These are phyloP conservation scores for Schrenkiella parvula DNA, from an alignment of 345 rosid genomes.

Conservation along the genomic window DNA sequence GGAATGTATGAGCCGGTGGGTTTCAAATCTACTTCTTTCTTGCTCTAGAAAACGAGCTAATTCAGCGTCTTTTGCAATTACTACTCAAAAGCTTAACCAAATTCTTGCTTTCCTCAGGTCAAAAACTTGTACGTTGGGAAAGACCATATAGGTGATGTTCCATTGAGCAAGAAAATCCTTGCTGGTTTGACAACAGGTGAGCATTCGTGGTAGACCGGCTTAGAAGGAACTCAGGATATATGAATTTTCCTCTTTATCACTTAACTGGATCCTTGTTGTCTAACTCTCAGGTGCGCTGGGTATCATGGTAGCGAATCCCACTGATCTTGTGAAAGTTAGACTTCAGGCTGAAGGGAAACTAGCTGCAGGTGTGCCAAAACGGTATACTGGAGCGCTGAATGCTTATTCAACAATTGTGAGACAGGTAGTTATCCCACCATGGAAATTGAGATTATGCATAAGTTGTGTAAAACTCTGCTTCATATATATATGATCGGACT, in stretches of 20 bases:
- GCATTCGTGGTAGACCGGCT: conserved; percentile 8
- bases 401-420: conserved; percentile 91
- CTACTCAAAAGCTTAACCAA: background rate
- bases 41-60: background rate
- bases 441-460: conserved; percentile 9
- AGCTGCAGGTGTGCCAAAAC: conserved; percentile 90
- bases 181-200: conserved; percentile 98
- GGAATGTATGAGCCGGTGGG: conserved; percentile 97
- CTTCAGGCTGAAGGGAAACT: conserved; percentile 98
- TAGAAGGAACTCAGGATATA: background rate
- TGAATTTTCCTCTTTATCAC: background rate
- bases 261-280: background rate
- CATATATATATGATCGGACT: conserved; percentile 15
- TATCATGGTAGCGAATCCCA: conserved; percentile 86
- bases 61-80: background rate
- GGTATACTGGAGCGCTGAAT: conserved; percentile 86
- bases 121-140: conserved; percentile 77
- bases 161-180: conserved; percentile 88
- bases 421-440: conserved; percentile 53
- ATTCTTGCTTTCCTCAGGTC: conserved; percentile 46
- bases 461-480: background rate
- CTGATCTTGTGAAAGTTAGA: conserved; percentile 98
- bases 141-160: conserved; percentile 90
- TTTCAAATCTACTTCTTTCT: conserved; percentile 21
- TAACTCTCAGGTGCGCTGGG: conserved; percentile 71